phyloP scores from a whole-genome alignment of 257 asterid species.

The Agastache rugosa region DNA sequence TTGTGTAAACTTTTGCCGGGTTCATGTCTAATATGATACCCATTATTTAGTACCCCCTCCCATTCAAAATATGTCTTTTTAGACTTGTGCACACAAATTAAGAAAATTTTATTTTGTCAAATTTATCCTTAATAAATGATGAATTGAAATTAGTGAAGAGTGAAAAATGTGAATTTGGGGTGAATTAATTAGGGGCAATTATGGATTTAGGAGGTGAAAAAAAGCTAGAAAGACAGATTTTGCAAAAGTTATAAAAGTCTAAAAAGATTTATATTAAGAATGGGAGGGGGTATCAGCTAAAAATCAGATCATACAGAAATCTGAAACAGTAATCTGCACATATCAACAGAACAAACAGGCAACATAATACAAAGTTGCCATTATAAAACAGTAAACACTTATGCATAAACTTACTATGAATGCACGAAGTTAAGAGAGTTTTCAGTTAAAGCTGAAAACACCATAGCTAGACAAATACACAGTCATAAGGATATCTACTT shows the following conservation, averaged over 20 bases:
- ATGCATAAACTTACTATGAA: conserved; percentile 1
- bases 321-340: conserved; percentile 6
- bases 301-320: conserved; percentile 11
- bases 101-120: too few relatives aligned
- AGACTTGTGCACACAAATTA: too few relatives aligned
- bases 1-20: not conserved
- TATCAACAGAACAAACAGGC: not conserved
- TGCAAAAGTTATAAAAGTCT: too few relatives aligned
- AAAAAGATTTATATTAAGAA: too few relatives aligned
- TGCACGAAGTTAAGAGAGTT: not conserved
- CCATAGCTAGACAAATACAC: conserved; percentile 28
- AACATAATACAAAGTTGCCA: conserved; percentile 9
- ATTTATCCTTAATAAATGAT: too few relatives aligned
- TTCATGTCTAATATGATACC: conserved; percentile 1
- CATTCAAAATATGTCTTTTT: too few relatives aligned
- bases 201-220: too few relatives aligned
- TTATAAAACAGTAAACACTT: not conserved
- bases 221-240: too few relatives aligned
- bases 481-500: conserved; percentile 36
- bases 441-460: not conserved
- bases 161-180: too few relatives aligned
- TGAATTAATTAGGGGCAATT: too few relatives aligned
- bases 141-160: too few relatives aligned
- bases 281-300: conserved; percentile 5
- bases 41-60: conserved; percentile 17